Percentiles rank a stretch among this genome's conserved stretches.
Conservation (phyloP, 805 yeast genomes). For the Schizosaccharomyces osmophilus region DNA sequence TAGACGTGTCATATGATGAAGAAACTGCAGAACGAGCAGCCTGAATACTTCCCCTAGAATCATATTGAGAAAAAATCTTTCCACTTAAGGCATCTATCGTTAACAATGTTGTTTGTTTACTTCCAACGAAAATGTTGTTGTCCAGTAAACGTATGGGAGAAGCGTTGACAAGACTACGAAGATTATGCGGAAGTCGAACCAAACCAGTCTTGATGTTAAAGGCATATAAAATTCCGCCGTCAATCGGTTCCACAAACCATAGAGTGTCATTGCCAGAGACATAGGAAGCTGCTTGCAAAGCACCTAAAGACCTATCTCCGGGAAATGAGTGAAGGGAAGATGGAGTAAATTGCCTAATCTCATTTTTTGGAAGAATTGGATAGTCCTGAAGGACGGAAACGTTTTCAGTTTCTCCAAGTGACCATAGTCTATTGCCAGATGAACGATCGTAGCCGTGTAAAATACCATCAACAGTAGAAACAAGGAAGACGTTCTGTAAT, state of each 20-base stretch:
- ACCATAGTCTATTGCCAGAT: background rate
- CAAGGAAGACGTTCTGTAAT: background rate
- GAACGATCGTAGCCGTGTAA: background rate
- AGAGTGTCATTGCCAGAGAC: background rate
- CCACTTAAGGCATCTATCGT: constrained; percentile 56
- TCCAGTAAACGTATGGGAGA: constrained; percentile 67
- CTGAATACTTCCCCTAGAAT: background rate
- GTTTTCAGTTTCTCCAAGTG: background rate
- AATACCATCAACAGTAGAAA: background rate
- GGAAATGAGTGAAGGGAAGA: background rate
- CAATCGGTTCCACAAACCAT: constrained; percentile 59
- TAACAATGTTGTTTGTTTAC: constrained; percentile 48
- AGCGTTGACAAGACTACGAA: constrained; percentile 49
- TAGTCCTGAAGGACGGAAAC: no score
- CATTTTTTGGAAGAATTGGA: background rate
- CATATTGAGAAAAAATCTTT: constrained; percentile 24
- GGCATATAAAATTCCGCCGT: constrained; percentile 61
- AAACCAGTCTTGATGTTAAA: constrained; percentile 55
- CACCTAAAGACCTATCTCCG: background rate
- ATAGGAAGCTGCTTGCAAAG: background rate
- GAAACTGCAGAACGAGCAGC: background rate
- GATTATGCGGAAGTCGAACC: constrained; percentile 48
- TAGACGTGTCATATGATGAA: background rate
- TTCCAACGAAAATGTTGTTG: constrained; percentile 74
- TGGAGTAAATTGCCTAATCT: background rate